Evolutionary conservation across 2,329 filamentous ascomycete species (phyloP), one percentile per base, ranked within the genome.

Genomic region (Ceratocystis papillata): DNA sequence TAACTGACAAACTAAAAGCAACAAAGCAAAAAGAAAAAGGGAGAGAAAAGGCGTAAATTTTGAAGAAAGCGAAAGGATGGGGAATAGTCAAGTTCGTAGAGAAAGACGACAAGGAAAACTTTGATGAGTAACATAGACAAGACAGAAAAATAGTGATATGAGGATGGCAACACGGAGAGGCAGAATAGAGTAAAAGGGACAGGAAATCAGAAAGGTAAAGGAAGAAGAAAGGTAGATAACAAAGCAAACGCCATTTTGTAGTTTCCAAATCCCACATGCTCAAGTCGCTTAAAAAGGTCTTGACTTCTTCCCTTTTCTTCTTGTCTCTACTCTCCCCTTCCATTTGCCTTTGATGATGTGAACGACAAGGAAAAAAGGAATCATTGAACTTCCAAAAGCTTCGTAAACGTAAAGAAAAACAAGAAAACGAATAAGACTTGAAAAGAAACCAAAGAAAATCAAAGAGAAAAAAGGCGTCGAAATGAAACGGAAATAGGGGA

Each of bases 31-130:
- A 33, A 25, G 12, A 28, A 28, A 17, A 22, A 25, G 28, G 20
- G 1, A 46, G 3, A 41, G 37, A 69, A 53, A 61, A 69, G 50
- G 22, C 17, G 20, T 25, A 45, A 20, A 44, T 64, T 55, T 28
- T 45, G 20, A 33, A 33, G 28, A 57, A 53, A 25, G 45, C 17
- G 25, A 64, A 55, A 64, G 41, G 28, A 44, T 6, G 8, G 12
- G 20, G 25, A 46, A 57, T 50, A 30, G 28, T 30, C 37, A 41
- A 41, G 37, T 41, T 41, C 12, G 37, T n/a, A 33, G 20, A 55
- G 37, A 62, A 41, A 17, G 28, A 46, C 20, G 20, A 62, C 59
- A 41, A 41, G 37, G 37, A 15, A 41, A 41, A 15, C 37, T 41
- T 41, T 61, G 37, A 62, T 28, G 45, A 22, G 28, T 5, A 62